phyloP scores from a whole-genome alignment of 2,329 filamentous ascomycete genomes.

The Nigrospora osmanthi region DNA sequence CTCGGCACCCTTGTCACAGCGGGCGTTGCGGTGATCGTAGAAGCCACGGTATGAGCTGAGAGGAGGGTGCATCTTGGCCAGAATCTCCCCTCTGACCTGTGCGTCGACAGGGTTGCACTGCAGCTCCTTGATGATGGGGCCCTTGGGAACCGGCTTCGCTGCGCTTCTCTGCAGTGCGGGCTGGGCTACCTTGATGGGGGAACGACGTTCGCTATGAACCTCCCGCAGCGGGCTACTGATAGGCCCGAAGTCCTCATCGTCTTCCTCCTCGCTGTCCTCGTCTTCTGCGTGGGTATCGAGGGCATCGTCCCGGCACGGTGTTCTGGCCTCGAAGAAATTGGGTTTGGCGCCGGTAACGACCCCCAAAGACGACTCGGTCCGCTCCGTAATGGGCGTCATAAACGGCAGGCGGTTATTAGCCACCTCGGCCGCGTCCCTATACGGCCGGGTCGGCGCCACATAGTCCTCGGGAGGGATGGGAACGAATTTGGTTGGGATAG shows the following conservation, averaged over 20 bases:
- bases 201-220: slow-evolving; percentile 44
- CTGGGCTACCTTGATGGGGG: slow-evolving; percentile 40
- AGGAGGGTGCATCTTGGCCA: slow-evolving; percentile 65
- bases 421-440: slow-evolving; percentile 69
- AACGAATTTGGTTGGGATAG: slow-evolving; percentile 60
- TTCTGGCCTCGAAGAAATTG: slow-evolving; percentile 61
- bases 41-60: slow-evolving; percentile 72
- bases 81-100: slow-evolving; percentile 64
- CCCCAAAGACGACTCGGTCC: slow-evolving; percentile 81
- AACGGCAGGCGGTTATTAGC: slow-evolving; percentile 92
- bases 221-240: slow-evolving; percentile 67
- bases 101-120: slow-evolving; percentile 89
- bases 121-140: slow-evolving; percentile 69
- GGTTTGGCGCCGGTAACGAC: slow-evolving; percentile 51
- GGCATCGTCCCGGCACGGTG: slow-evolving; percentile 55
- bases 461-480: slow-evolving; percentile 83
- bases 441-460: slow-evolving; percentile 69
- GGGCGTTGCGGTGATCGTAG: slow-evolving; percentile 59
- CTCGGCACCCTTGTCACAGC: slow-evolving; percentile 60
- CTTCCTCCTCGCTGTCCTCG: slow-evolving; percentile 12
- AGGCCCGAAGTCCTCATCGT: slow-evolving; percentile 29
- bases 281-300: slow-evolving; percentile 19
- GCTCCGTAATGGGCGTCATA: slow-evolving; percentile 97
- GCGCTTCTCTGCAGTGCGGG: slow-evolving; percentile 36
- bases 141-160: slow-evolving; percentile 33